Percentiles rank a stretch among this genome's conserved stretches.
These are phyloP conservation scores for Casaregolazyma suthepensis DNA, from an alignment of 1,139 yeast genomes.

Conservation along the genomic window DNA sequence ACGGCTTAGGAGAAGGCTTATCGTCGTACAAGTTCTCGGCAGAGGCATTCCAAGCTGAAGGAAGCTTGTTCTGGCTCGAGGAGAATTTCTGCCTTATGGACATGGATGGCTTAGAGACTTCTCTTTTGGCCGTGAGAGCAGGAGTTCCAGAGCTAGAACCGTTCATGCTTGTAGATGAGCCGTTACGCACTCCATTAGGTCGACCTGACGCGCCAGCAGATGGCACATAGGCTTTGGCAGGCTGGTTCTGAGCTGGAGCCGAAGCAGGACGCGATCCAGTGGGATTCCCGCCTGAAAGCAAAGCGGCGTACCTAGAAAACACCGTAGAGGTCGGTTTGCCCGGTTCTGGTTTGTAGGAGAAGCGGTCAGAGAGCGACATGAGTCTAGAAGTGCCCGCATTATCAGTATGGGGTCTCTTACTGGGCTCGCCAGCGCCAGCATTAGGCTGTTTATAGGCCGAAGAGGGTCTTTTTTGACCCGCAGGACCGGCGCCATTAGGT, in stretches of 20 bases:
- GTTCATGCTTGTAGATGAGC: neutral
- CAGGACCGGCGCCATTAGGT: constrained; percentile 9
- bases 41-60: constrained; percentile 8
- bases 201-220: constrained; percentile 1
- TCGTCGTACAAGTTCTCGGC: constrained; percentile 25
- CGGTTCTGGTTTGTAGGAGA: constrained; percentile 14
- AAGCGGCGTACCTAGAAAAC: constrained; percentile 17
- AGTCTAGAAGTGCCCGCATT: constrained; percentile 10
- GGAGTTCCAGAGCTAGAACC: constrained; percentile 11
- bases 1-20: constrained; percentile 34
- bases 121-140: constrained; percentile 24
- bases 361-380: constrained; percentile 20
- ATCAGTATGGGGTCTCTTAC: neutral
- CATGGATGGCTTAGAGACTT: constrained; percentile 27
- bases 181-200: neutral
- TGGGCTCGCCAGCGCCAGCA: neutral
- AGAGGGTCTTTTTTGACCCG: constrained; percentile 16
- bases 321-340: constrained; percentile 16
- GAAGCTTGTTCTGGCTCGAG: constrained; percentile 4
- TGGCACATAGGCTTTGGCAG: constrained; percentile 7
- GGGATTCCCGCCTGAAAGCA: constrained; percentile 11
- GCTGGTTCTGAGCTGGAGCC: constrained; percentile 7
- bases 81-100: constrained; percentile 35
- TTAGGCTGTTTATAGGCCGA: constrained; percentile 10
- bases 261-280: neutral